Evolutionary conservation across 441 rosid genomes (phyloP).

Genomic region (Raphanus hybrid): DNA sequence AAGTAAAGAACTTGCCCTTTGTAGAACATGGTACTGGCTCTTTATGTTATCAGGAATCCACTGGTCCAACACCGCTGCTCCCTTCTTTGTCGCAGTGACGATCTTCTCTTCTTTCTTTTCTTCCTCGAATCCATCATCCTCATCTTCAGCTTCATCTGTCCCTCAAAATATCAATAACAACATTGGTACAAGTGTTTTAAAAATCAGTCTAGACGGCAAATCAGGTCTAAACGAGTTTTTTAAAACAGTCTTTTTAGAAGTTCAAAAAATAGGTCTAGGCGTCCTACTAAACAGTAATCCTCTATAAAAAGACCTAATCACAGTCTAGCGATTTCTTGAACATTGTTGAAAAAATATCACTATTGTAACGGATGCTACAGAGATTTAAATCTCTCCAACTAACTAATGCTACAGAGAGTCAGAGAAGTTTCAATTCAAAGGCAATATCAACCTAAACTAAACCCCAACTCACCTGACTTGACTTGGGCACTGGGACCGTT

Average conservation of each 20-base stretch:
- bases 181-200: neutral
- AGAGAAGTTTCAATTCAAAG: too few species aligned
- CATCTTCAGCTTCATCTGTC: slow-evolving; percentile 33
- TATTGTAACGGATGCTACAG: too few species aligned
- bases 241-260: too few species aligned
- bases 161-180: slow-evolving; percentile 18
- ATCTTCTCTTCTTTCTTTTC: slow-evolving; percentile 54
- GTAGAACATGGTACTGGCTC: slow-evolving; percentile 71
- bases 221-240: too few species aligned
- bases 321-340: too few species aligned
- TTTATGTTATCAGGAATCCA: slow-evolving; percentile 75
- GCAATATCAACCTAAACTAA: neutral
- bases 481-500: slow-evolving; percentile 21
- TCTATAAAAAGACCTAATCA: too few species aligned
- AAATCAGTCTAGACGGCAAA: too few species aligned
- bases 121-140: slow-evolving; percentile 42
- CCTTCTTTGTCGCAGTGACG: slow-evolving; percentile 73
- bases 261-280: too few species aligned
- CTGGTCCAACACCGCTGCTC: slow-evolving; percentile 73
- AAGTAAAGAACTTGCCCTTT: slow-evolving; percentile 27
- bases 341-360: too few species aligned
- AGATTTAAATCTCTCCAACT: neutral
- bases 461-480: slow-evolving; percentile 27
- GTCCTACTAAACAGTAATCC: too few species aligned
- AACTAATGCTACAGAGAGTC: neutral